These are phyloP conservation scores for Rhizopogon sp. DNA, from an alignment of 768 basidiomycete genomes.

Conservation along the genomic window DNA sequence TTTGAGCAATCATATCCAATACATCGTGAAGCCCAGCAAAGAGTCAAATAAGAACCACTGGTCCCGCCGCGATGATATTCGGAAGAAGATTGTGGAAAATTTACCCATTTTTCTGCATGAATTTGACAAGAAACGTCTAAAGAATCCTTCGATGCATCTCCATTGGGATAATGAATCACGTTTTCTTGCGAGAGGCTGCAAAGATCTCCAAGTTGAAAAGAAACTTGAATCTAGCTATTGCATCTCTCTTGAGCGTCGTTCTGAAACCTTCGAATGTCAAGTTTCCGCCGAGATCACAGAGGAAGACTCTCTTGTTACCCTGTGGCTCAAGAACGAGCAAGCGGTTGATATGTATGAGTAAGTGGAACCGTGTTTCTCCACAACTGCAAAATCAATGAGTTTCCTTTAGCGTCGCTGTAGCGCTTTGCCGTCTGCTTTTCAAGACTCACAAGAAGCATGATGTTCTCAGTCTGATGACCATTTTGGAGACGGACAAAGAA, in stretches of 20 bases:
- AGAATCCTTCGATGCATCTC: constrained; percentile 41
- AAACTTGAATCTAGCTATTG: constrained; percentile 43
- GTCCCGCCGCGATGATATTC: constrained; percentile 40
- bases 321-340: constrained; percentile 42
- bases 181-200: constrained; percentile 61
- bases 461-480: constrained; percentile 81
- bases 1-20: constrained; percentile 64
- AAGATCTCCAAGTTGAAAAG: constrained; percentile 54
- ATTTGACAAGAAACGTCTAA: constrained; percentile 52
- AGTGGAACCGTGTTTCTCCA: constrained; percentile 44
- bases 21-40: constrained; percentile 54
- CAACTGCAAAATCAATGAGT: not conserved
- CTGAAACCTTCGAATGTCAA: constrained; percentile 27
- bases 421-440: constrained; percentile 73
- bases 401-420: constrained; percentile 61
- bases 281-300: constrained; percentile 51
- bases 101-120: constrained; percentile 86
- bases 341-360: constrained; percentile 71
- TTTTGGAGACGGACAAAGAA: constrained; percentile 79
- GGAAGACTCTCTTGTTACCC: constrained; percentile 50
- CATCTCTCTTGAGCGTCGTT: not conserved
- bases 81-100: constrained; percentile 62
- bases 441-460: constrained; percentile 75
- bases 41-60: constrained; percentile 32
- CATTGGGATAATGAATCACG: constrained; percentile 56